These are phyloP conservation scores for Fraxinus xanthoxyloides DNA, from an alignment of 305 asterid species.

Conservation along the genomic window DNA sequence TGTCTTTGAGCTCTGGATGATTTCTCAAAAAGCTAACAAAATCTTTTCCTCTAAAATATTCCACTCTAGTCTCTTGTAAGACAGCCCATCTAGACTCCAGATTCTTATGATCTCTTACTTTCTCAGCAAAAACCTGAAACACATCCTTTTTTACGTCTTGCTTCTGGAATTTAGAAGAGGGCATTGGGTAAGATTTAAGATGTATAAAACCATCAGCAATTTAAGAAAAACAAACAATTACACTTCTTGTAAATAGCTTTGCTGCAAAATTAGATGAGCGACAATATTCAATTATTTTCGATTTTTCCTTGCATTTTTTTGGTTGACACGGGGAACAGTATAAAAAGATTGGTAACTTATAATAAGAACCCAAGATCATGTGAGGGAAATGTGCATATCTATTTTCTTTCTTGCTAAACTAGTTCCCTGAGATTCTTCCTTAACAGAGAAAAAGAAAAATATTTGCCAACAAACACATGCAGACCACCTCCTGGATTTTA, in stretches of 20 bases:
- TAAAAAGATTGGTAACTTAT: background rate
- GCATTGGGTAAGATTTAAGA: constrained; percentile 6
- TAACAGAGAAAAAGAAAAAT: background rate
- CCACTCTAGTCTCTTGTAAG: constrained; percentile 97
- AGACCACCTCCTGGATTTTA: background rate
- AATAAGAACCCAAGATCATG: constrained; percentile 2
- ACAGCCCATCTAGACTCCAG: constrained; percentile 98
- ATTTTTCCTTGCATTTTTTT: background rate
- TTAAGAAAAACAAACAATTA: background rate
- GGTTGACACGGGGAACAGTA: background rate
- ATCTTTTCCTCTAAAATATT: constrained; percentile 95
- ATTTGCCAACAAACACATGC: background rate
- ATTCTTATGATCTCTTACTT: constrained; percentile 92
- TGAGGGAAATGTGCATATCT: constrained; percentile 2
- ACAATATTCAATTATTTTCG: background rate
- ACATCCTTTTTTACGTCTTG: constrained; percentile 71
- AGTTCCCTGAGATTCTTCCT: background rate
- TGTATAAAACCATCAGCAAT: background rate
- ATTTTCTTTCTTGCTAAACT: background rate
- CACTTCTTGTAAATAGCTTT: constrained; percentile 16
- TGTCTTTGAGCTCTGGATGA: constrained; percentile 75
- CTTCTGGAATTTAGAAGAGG: constrained; percentile 58
- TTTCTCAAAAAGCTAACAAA: constrained; percentile 73
- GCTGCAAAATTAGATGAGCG: background rate
- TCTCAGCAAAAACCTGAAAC: constrained; percentile 88